Evolutionary conservation across 495 filamentous ascomycete genomes (phyloP).

Genomic region (Penicillium waksmanii): DNA sequence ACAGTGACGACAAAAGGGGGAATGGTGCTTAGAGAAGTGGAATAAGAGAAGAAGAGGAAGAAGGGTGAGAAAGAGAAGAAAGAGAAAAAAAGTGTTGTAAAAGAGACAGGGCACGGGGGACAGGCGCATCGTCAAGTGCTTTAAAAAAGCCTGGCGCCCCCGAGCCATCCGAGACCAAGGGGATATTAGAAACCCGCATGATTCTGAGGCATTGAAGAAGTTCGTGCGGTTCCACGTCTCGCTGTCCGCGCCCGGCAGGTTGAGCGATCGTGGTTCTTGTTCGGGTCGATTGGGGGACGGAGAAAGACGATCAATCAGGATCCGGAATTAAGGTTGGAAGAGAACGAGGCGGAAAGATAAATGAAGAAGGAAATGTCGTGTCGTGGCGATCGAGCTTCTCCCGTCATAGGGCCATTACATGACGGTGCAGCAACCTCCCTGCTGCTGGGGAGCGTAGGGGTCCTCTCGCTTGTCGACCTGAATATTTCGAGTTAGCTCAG

Average conservation of each 20-base stretch:
- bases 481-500: conserved; percentile 14
- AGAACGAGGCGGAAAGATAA: conserved; percentile 13
- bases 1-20: conserved; percentile 26
- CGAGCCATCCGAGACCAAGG: conserved; percentile 6
- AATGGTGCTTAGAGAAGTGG: conserved; percentile 24
- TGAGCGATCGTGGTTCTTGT: conserved; percentile 24
- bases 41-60: conserved; percentile 36
- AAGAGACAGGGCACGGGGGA: conserved; percentile 35
- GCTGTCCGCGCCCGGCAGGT: conserved; percentile 21
- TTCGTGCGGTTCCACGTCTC: conserved; percentile 38
- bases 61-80: conserved; percentile 25
- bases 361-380: conserved; percentile 26
- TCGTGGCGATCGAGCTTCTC: conserved; percentile 41
- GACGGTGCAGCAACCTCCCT: conserved; percentile 86
- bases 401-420: conserved; percentile 68
- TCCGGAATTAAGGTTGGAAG: conserved; percentile 27
- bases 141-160: conserved; percentile 1
- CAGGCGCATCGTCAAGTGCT: conserved; percentile 20
- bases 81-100: conserved; percentile 29
- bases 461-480: conserved; percentile 90
- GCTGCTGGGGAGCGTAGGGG: conserved; percentile 93
- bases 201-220: conserved; percentile 23
- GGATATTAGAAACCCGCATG: conserved; percentile 8
- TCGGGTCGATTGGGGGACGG: conserved; percentile 20
- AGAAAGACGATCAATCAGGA: conserved; percentile 27